Percentiles rank a stretch among this genome's conserved stretches.
Evolutionary conservation across 2,329 filamentous ascomycete species (phyloP).

Genomic region (Lecanicillium sp.): DNA sequence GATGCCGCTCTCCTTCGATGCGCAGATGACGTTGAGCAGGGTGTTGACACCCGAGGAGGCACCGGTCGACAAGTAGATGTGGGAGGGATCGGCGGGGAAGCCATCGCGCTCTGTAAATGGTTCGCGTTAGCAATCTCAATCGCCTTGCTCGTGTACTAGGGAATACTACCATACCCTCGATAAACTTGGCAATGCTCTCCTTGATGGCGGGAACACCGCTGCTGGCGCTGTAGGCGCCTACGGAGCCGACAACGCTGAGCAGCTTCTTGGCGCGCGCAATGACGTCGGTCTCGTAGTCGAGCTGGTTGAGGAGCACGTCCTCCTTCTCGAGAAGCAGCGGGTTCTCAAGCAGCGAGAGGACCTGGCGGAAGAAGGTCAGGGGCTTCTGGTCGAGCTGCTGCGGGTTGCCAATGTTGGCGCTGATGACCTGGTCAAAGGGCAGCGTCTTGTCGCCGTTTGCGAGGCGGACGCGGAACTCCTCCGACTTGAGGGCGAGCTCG

Average conservation of each 20-base stretch:
- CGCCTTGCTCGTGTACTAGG: not conserved
- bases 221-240: conserved; percentile 94
- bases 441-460: conserved; percentile 53
- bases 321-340: conserved; percentile 76
- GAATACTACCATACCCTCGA: conserved; percentile 60
- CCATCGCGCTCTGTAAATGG: conserved; percentile 66
- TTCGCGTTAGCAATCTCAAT: conserved; percentile 7
- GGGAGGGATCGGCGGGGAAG: conserved; percentile 70
- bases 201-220: conserved; percentile 82
- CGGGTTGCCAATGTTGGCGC: conserved; percentile 97
- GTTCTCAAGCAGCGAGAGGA: conserved; percentile 88
- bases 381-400: conserved; percentile 99
- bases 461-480: conserved; percentile 77
- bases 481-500: conserved; percentile 88
- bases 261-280: conserved; percentile 76
- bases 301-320: conserved; percentile 63
- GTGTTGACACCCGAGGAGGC: conserved; percentile 95
- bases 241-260: conserved; percentile 77
- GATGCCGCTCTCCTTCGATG: conserved; percentile 68
- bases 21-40: conserved; percentile 82
- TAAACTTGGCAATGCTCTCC: conserved; percentile 85
- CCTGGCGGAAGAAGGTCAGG: conserved; percentile 98
- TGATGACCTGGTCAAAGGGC: conserved; percentile 87
- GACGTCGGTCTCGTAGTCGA: conserved; percentile 88
- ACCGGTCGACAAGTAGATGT: conserved; percentile 86